Conservation (phyloP, 2,329 filamentous ascomycete genomes). For the Proliferodiscus dingleyae region DNA sequence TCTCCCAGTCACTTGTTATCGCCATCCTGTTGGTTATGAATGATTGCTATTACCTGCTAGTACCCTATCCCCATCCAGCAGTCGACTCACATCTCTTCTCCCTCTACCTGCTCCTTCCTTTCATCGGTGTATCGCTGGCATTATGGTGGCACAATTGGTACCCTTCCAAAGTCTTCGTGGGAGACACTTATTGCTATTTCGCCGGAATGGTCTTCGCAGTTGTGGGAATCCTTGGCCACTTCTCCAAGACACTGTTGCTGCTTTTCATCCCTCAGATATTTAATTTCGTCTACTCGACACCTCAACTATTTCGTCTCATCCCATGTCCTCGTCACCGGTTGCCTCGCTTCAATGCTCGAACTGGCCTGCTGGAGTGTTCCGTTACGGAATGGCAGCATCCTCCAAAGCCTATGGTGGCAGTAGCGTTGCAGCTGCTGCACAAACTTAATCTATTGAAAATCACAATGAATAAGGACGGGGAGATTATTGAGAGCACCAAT, state of each 20-base stretch:
- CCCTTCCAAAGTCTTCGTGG: conserved; percentile 90
- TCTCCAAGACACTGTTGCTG: conserved; percentile 91
- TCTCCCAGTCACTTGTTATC: conserved; percentile 88
- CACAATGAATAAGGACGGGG: conserved; percentile 60
- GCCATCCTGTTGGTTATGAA: conserved; percentile 79
- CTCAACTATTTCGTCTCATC: conserved; percentile 84
- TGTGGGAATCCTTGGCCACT: conserved; percentile 93
- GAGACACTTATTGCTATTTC: conserved; percentile 99
- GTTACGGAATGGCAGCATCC: conserved; percentile 74
- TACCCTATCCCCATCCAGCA: conserved; percentile 82
- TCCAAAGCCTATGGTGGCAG: conserved; percentile 58
- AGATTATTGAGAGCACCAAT: conserved; percentile 78
- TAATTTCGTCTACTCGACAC: conserved; percentile 92
- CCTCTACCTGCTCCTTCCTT: conserved; percentile 88
- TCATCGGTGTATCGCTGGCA: conserved; percentile 85
- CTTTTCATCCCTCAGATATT: conserved; percentile 90
- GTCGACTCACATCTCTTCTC: conserved; percentile 96
- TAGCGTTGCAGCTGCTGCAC: conserved; percentile 63
- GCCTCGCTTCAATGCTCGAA: conserved; percentile 79
- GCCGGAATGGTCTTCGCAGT: conserved; percentile 98
- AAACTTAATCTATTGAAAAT: conserved; percentile 64
- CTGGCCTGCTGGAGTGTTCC: conserved; percentile 81
- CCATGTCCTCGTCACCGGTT: conserved; percentile 91
- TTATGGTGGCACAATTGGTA: conserved; percentile 93
- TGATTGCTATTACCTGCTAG: conserved; percentile 80